Conservation (phyloP, 495 filamentous ascomycete species). For the Talaromyces stipitatus region DNA sequence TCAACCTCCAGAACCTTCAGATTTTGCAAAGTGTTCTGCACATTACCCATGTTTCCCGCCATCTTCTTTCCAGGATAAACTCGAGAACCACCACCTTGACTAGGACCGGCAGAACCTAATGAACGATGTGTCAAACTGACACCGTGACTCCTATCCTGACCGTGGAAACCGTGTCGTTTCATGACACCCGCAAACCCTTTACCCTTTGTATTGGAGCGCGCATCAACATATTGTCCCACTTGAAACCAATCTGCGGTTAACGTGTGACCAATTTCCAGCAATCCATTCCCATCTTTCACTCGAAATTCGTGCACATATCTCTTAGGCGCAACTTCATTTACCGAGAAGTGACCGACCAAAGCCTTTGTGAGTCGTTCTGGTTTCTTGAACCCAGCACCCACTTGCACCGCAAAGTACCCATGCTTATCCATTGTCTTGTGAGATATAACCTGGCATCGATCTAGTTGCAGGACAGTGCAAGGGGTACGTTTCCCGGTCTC, state of each 20-base stretch:
- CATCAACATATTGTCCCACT: slow-evolving; percentile 86
- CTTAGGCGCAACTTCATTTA: slow-evolving; percentile 72
- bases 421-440: slow-evolving; percentile 73
- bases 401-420: slow-evolving; percentile 88
- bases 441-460: slow-evolving; percentile 78
- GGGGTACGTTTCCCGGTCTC: slow-evolving; percentile 68
- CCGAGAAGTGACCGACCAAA: slow-evolving; percentile 77
- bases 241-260: slow-evolving; percentile 81
- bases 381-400: slow-evolving; percentile 73
- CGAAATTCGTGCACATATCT: slow-evolving; percentile 76
- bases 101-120: slow-evolving; percentile 78
- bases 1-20: slow-evolving; percentile 83
- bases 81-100: slow-evolving; percentile 84
- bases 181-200: slow-evolving; percentile 95
- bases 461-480: slow-evolving; percentile 91
- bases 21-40: slow-evolving; percentile 82
- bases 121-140: slow-evolving; percentile 85
- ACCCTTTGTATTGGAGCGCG: slow-evolving; percentile 66
- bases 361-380: slow-evolving; percentile 69
- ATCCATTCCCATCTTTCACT: slow-evolving; percentile 60
- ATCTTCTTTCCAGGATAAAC: slow-evolving; percentile 96
- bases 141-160: slow-evolving; percentile 90
- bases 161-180: slow-evolving; percentile 84
- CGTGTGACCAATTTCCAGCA: slow-evolving; percentile 62
- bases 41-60: slow-evolving; percentile 88